A percentile compares a stretch with the other conserved stretches of the same genome.
Evolutionary conservation across 192 early-diverging fungal species (phyloP).

Genomic region (Phycomyces blakesleeanus): DNA sequence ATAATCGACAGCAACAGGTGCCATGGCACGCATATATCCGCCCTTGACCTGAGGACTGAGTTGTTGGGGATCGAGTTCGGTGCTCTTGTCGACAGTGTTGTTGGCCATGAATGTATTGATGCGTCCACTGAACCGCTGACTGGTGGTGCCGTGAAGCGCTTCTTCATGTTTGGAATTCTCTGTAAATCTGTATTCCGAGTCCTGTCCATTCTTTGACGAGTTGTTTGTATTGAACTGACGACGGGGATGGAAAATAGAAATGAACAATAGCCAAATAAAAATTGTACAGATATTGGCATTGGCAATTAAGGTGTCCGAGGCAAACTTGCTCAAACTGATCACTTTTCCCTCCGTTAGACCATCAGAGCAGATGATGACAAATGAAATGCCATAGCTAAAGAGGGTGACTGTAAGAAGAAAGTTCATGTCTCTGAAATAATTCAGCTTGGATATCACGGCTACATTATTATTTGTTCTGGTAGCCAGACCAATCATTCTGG

Average conservation of each 20-base stretch:
- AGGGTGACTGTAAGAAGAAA: slow-evolving; percentile 18
- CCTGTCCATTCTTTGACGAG: background rate
- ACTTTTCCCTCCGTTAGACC: slow-evolving; percentile 15
- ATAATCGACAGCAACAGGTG: slow-evolving; percentile 3
- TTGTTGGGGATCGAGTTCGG: background rate
- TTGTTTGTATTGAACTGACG: slow-evolving; percentile 12
- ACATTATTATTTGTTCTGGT: background rate
- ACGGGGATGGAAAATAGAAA: slow-evolving; percentile 24
- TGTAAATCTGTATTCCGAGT: background rate
- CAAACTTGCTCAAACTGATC: slow-evolving; percentile 25
- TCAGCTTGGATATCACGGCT: slow-evolving; percentile 18
- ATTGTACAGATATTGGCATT: slow-evolving; percentile 24
- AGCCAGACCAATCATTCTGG: slow-evolving; percentile 7
- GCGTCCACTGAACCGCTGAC: background rate
- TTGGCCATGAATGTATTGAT: background rate
- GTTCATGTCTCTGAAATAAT: slow-evolving; percentile 35
- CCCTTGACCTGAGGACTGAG: background rate
- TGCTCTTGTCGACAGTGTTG: background rate
- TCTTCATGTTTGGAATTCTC: background rate
- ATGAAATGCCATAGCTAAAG: slow-evolving; percentile 18
- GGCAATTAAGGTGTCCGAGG: slow-evolving; percentile 22
- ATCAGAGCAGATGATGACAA: slow-evolving; percentile 32
- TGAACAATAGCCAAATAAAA: slow-evolving; percentile 25
- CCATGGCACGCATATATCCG: slow-evolving; percentile 7
- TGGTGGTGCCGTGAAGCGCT: background rate